Percentiles rank a stretch among this genome's conserved stretches.
These are phyloP conservation scores for Sporothrix dimorphospora DNA, from an alignment of 2,329 filamentous ascomycete species.

Conservation along the genomic window DNA sequence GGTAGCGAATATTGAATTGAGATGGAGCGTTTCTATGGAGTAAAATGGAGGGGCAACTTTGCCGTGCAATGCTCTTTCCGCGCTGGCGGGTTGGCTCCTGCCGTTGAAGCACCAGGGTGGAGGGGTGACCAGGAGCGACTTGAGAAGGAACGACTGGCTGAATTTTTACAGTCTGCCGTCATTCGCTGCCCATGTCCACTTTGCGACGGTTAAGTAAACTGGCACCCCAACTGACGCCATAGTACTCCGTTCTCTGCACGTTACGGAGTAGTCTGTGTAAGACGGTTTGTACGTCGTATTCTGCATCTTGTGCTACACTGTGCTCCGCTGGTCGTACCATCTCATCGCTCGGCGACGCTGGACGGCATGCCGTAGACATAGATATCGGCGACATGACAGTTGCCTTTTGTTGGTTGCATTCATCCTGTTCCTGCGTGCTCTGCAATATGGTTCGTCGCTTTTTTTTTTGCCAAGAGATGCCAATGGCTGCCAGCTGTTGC, in stretches of 20 bases:
- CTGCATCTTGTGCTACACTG: not conserved
- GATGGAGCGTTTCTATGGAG: not conserved
- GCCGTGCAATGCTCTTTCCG: constrained; percentile 11
- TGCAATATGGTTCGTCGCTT: not conserved
- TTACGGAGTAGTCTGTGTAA: too few species aligned
- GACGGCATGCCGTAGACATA: not conserved
- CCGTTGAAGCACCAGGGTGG: not conserved
- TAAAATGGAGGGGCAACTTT: constrained; percentile 13
- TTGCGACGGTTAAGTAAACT: not conserved
- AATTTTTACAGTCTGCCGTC: too few species aligned
- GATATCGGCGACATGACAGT: not conserved
- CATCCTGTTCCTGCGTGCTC: too few species aligned
- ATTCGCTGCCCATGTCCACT: not conserved
- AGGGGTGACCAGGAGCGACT: not conserved
- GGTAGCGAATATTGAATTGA: constrained; percentile 6
- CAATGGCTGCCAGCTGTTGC: not conserved
- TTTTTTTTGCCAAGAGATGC: not conserved
- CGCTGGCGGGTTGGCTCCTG: constrained; percentile 13
- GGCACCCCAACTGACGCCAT: not conserved
- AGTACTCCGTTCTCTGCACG: not conserved
- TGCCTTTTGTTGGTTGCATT: not conserved
- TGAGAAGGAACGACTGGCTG: not conserved
- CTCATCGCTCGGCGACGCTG: constrained; percentile 10
- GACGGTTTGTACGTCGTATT: not conserved
- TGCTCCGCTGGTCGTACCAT: not conserved